Evolutionary conservation across 1,284 basidiomycete genomes (phyloP), one percentile per base, ranked within the genome.

Genomic region (Boletus albobrunnescens): DNA sequence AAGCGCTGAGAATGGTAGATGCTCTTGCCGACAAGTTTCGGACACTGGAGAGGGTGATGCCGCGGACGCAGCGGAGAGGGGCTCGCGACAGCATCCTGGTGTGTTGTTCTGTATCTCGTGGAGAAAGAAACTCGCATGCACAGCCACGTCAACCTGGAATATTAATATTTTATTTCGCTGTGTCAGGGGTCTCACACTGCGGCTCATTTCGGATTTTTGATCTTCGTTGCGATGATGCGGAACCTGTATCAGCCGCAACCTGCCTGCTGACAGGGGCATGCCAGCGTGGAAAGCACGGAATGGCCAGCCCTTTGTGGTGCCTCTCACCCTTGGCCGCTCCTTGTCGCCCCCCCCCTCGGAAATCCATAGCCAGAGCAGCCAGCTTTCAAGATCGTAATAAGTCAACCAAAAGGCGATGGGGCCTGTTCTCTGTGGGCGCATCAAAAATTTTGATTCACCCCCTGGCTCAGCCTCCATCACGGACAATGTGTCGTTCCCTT

Each of bases 11-110:
- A 45, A 91, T 71, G 31, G 68, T 67, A 5, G 84, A 77, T 2
- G 86, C 87, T 49, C 87, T 73, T 46, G 71, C 76, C 9, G 84
- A 87, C 57, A 87, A 57, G 35, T 60, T 57, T 50, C 76, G 72
- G 27, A 51, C 41, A 12, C 17, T 36, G 1, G 23, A 35, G n/a
- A 28, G 41, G 28, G 20, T 44, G 33, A 35, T n/a, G 37, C 36
- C 22, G 31, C 36, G 43, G 31, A 31, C 33, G 36, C 30, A 39
- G 31, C 49, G 47, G 19, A 54, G 43, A 40, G 50, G 38, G 22
- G 49, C 58, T 39, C 66, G 67, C 36, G 52, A 50, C 23, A 66
- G 36, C 56, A 63, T 64, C n/a, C n/a, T n/a, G n/a, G 27, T 7
- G 20, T 8, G 32, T 27, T 14, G 13, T 8, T n/a, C n/a, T n/a